phyloP scores from a whole-genome alignment of 176 grass and related monocot species.

The Pharus latifolius region DNA sequence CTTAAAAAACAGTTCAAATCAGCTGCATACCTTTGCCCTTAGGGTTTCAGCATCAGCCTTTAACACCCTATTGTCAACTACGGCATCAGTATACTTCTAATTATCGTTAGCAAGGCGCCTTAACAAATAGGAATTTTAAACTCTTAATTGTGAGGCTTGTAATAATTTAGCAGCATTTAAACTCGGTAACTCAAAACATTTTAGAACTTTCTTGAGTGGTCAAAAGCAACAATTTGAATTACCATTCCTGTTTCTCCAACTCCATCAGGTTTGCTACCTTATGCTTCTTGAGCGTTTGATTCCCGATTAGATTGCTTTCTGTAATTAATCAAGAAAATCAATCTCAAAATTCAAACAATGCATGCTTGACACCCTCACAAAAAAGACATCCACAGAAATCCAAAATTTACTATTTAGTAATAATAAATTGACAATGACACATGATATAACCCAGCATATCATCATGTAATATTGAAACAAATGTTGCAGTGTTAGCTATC shows the following conservation, averaged over 20 bases:
- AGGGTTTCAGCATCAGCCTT: slow-evolving; percentile 52
- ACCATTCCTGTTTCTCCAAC: slow-evolving; percentile 48
- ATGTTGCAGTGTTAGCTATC: background rate
- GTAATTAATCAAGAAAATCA: background rate
- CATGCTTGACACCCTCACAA: background rate
- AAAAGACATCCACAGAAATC: background rate
- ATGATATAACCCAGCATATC: background rate
- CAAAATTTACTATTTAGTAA: background rate
- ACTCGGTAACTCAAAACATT: background rate
- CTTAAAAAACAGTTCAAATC: background rate
- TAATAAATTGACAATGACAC: background rate
- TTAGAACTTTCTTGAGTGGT: background rate
- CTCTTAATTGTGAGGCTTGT: slow-evolving; percentile 44
- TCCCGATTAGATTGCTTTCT: slow-evolving; percentile 83
- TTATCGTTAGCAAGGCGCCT: slow-evolving; percentile 38
- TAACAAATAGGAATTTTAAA: slow-evolving; percentile 53
- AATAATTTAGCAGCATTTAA: background rate
- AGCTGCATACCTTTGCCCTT: slow-evolving; percentile 44
- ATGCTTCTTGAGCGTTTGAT: slow-evolving; percentile 76
- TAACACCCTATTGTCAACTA: slow-evolving; percentile 46
- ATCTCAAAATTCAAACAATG: background rate
- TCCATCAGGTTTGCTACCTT: slow-evolving; percentile 70
- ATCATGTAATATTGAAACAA: background rate
- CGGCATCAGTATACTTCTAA: slow-evolving; percentile 41
- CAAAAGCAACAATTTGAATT: background rate